Conservation (phyloP, 371 early-diverging fungal species). For the Mucor velutinosus region DNA sequence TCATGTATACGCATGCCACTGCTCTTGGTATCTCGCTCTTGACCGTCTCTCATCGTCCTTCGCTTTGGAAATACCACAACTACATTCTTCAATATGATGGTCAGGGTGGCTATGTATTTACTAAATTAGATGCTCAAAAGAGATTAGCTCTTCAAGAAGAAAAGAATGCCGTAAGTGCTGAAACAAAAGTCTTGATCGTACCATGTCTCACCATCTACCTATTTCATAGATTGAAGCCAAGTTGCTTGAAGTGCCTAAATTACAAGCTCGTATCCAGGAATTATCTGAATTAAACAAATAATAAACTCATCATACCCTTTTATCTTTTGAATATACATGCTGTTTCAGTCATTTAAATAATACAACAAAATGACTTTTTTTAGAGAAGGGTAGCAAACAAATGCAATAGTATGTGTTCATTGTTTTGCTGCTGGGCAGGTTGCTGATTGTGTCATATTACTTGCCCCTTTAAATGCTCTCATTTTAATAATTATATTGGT, state of each 20-base stretch:
- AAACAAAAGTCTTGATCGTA: neutral
- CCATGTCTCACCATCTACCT: neutral
- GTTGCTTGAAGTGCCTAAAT: constrained; percentile 69
- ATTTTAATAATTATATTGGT: neutral
- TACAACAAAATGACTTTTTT: neutral
- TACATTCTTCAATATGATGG: constrained; percentile 86
- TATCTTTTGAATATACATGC: no score
- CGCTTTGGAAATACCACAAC: constrained; percentile 88
- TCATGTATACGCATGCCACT: constrained; percentile 89
- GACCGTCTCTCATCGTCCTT: constrained; percentile 89
- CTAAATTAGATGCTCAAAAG: constrained; percentile 85
- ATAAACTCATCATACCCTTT: neutral
- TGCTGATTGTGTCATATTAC: neutral
- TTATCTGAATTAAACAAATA: constrained; percentile 38
- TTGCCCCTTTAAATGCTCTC: neutral
- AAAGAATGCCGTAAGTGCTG: constrained; percentile 54
- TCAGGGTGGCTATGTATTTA: constrained; percentile 86
- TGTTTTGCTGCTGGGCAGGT: neutral
- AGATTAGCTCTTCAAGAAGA: constrained; percentile 82
- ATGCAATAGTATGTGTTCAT: neutral
- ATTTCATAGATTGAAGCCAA: constrained; percentile 64
- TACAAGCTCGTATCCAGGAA: constrained; percentile 70
- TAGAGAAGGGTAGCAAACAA: neutral
- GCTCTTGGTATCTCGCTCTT: constrained; percentile 83
- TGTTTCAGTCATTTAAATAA: no score